Evolutionary conservation across 768 basidiomycete genomes (phyloP).

Genomic region (Sporobolomyces pararoseus): DNA sequence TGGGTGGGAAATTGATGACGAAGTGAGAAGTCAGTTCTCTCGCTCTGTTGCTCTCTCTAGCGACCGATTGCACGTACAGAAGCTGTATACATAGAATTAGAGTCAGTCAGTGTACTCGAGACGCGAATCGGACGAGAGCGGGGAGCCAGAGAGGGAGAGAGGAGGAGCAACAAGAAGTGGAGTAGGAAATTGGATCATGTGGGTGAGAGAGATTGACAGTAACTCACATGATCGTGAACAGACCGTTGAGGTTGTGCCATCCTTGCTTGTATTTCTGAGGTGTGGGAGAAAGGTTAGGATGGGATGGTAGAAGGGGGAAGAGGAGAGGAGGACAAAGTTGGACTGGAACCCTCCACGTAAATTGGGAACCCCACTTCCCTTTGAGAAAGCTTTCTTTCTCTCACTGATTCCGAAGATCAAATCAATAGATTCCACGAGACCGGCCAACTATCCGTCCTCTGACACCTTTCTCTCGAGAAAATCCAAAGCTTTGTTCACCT

Average conservation of each 20-base stretch:
- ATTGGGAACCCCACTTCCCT: too few relatives aligned
- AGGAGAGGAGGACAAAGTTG: not conserved
- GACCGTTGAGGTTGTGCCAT: constrained; percentile 26
- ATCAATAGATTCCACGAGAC: too few relatives aligned
- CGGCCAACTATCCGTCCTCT: too few relatives aligned
- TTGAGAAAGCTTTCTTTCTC: too few relatives aligned
- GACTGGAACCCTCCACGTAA: too few relatives aligned
- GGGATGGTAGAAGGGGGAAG: not conserved
- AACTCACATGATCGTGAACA: constrained; percentile 31
- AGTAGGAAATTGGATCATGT: not conserved
- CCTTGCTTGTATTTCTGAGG: not conserved
- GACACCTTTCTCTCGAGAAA: too few relatives aligned
- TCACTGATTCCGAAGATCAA: too few relatives aligned
- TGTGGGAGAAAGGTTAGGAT: not conserved
- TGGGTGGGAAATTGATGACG: constrained; percentile 3
- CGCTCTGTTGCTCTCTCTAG: not conserved
- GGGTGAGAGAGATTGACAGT: not conserved
- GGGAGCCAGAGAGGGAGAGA: not conserved
- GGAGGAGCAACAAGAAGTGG: too few relatives aligned
- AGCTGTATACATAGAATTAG: not conserved
- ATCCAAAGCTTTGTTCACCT: too few relatives aligned
- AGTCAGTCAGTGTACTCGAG: not conserved
- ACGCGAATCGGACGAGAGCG: not conserved
- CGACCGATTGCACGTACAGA: constrained; percentile 21
- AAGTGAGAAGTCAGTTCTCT: not conserved